These are phyloP conservation scores for Boletus sp. DNA, from an alignment of 768 basidiomycete species.

Conservation along the genomic window DNA sequence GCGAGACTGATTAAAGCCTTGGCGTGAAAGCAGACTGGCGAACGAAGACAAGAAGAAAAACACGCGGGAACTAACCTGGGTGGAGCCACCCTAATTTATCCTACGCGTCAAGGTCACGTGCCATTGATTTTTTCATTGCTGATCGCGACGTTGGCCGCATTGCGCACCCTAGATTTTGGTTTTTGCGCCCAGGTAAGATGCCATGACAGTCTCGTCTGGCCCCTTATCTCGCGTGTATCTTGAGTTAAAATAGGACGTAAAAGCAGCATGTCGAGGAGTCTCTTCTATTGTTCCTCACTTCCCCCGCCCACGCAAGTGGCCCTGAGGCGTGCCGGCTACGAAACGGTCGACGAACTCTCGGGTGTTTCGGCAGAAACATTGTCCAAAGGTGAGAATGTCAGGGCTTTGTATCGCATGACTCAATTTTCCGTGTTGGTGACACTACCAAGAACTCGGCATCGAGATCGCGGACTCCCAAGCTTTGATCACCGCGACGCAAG, in stretches of 20 bases:
- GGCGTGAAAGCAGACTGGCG: conserved; percentile 27
- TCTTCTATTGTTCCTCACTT: conserved; percentile 44
- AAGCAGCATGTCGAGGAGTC: conserved; percentile 37
- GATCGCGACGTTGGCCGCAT: not conserved
- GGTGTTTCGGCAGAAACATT: conserved; percentile 43
- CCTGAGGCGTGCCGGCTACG: conserved; percentile 53
- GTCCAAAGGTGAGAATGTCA: conserved; percentile 42
- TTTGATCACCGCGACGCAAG: conserved; percentile 42
- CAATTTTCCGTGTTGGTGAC: not conserved
- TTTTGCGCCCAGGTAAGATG: conserved; percentile 5
- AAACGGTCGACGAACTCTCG: conserved; percentile 51
- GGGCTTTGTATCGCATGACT: not conserved
- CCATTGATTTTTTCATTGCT: conserved; percentile 6
- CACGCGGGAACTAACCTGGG: conserved; percentile 23
- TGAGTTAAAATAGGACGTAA: not conserved
- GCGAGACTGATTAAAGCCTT: conserved; percentile 10
- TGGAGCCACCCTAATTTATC: conserved; percentile 22
- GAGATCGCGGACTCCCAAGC: conserved; percentile 43
- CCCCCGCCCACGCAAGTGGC: conserved; percentile 44
- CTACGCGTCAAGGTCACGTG: conserved; percentile 30
- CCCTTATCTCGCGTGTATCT: not conserved
- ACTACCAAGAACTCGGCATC: conserved; percentile 47
- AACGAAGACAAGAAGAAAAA: conserved; percentile 25
- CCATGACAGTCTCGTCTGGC: not conserved
- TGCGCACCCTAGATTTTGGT: conserved; percentile 1